phyloP scores from a whole-genome alignment of 2,329 filamentous ascomycete species.

The Sphaerostilbella broomeana region DNA sequence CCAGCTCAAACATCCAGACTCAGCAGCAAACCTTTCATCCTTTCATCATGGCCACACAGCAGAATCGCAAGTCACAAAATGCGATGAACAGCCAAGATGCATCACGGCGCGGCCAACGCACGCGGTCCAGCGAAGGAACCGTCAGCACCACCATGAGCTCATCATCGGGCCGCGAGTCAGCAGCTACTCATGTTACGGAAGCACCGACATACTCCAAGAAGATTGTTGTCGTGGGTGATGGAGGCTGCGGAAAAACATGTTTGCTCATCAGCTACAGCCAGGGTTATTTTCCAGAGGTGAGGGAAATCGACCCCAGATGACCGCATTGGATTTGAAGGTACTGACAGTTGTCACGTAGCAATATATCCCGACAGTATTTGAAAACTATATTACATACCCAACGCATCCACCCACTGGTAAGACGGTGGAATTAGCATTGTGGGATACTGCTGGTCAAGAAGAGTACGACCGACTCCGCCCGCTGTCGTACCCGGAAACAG shows the following conservation, averaged over 20 bases:
- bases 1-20: slow-evolving; percentile 1
- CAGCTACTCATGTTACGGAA: slow-evolving; percentile 80
- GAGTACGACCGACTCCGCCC: slow-evolving; percentile 96
- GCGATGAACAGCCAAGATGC: slow-evolving; percentile 30
- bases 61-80: slow-evolving; percentile 51
- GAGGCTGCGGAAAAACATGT: slow-evolving; percentile 97
- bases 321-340: neutral
- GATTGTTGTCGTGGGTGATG: slow-evolving; percentile 96
- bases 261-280: slow-evolving; percentile 97
- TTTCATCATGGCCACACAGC: slow-evolving; percentile 44
- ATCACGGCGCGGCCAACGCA: slow-evolving; percentile 43
- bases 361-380: slow-evolving; percentile 99
- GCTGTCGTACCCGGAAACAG: slow-evolving; percentile 95
- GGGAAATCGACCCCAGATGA: slow-evolving; percentile 19
- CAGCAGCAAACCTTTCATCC: neutral
- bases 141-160: slow-evolving; percentile 78
- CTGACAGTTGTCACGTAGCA: slow-evolving; percentile 53
- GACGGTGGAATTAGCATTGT: slow-evolving; percentile 91
- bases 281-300: slow-evolving; percentile 96
- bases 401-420: slow-evolving; percentile 83
- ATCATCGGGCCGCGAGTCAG: slow-evolving; percentile 68
- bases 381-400: slow-evolving; percentile 99
- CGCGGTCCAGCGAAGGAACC: slow-evolving; percentile 79
- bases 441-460: slow-evolving; percentile 98
- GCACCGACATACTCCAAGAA: slow-evolving; percentile 96